Evolutionary conservation across 257 asterid genomes (phyloP).

Genomic region (Capsicum chinense): DNA sequence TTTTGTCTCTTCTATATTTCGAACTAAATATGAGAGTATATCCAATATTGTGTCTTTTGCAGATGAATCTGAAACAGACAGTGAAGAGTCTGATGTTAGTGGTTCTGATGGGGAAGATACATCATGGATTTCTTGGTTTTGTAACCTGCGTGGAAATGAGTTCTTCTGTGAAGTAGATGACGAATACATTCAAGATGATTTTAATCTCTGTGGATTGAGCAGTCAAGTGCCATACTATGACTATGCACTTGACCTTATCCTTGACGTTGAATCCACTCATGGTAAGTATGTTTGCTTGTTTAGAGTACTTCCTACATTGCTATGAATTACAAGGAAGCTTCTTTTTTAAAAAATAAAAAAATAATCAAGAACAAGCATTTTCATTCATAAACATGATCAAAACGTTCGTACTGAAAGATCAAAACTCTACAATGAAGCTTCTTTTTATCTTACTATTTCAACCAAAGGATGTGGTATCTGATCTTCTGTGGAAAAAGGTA

Average conservation of each 20-base stretch:
- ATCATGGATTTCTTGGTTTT: conserved; percentile 99
- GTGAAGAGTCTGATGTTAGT: conserved; percentile 95
- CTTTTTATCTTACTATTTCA: not conserved
- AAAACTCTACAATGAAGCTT: not conserved
- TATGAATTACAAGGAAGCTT: not conserved
- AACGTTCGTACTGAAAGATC: too few relatives aligned
- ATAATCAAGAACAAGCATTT: too few relatives aligned
- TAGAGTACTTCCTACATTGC: not conserved
- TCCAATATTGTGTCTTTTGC: conserved; percentile 36
- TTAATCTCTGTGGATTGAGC: conserved; percentile 96
- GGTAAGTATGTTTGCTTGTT: conserved; percentile 54
- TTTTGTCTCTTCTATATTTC: not conserved
- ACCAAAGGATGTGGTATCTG: not conserved
- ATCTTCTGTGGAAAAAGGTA: conserved; percentile 13
- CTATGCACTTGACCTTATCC: conserved; percentile 91
- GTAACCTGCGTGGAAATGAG: conserved; percentile 98
- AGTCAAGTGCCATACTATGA: conserved; percentile 96
- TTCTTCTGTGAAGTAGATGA: conserved; percentile 98
- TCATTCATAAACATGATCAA: too few relatives aligned
- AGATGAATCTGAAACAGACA: conserved; percentile 96
- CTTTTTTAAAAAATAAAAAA: not conserved
- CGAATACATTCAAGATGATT: conserved; percentile 96
- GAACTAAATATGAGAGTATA: not conserved
- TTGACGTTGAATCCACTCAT: conserved; percentile 95
- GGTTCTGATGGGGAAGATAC: conserved; percentile 99